A percentile compares a stretch with the other conserved stretches of the same genome.
These are phyloP conservation scores for Hygrocybe punicea DNA, from an alignment of 768 basidiomycete genomes.

Conservation along the genomic window DNA sequence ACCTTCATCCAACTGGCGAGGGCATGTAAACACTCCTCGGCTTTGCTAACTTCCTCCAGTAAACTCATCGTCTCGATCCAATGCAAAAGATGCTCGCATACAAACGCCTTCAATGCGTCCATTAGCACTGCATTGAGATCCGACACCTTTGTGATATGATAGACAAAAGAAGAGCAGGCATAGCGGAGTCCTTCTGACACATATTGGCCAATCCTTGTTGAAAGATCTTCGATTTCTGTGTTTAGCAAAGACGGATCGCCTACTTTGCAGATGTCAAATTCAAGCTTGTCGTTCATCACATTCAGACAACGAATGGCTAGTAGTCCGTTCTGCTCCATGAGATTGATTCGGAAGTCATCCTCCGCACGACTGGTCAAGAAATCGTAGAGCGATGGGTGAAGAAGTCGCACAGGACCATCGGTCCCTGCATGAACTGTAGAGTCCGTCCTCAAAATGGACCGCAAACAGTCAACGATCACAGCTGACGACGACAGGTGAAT, in stretches of 20 bases:
- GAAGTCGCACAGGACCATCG: slow-evolving; percentile 23
- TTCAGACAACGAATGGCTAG: background rate
- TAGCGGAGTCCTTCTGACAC: too few relatives aligned
- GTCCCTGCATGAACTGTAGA: background rate
- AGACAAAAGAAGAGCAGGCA: too few relatives aligned
- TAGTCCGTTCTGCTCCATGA: background rate
- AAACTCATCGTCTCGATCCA: too few relatives aligned
- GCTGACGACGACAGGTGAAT: background rate
- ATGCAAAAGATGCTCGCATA: too few relatives aligned
- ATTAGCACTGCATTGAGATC: too few relatives aligned
- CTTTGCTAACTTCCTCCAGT: too few relatives aligned
- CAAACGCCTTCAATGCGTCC: too few relatives aligned
- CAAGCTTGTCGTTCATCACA: slow-evolving; percentile 2
- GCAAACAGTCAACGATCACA: background rate
- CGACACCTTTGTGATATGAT: too few relatives aligned
- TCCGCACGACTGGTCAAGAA: slow-evolving; percentile 25
- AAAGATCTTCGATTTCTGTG: background rate
- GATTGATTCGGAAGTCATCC: background rate
- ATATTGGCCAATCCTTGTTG: background rate
- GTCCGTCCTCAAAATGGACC: background rate
- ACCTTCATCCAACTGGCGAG: too few relatives aligned
- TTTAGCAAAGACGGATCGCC: background rate
- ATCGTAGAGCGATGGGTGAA: slow-evolving; percentile 34
- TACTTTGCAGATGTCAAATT: slow-evolving; percentile 6
- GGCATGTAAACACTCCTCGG: too few relatives aligned